phyloP scores from a whole-genome alignment of 352 stramenopile species.

The Thraustotheca clavata region DNA sequence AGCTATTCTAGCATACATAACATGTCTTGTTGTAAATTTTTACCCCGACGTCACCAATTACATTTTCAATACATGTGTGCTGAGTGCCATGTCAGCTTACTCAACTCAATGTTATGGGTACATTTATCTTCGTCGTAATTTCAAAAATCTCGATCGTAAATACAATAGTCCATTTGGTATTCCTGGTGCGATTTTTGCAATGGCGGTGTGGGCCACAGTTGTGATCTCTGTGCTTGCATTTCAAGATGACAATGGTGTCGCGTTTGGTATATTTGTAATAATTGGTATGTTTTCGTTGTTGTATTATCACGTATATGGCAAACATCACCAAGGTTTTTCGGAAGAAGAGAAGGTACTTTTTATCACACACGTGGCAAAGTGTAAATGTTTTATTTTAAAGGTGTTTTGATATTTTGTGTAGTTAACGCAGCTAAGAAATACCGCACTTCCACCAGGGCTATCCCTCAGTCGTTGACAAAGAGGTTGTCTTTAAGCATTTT shows the following conservation, averaged over 20 bases:
- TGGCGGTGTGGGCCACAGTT: constrained; percentile 6
- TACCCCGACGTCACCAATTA: not conserved
- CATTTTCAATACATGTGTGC: constrained; percentile 25
- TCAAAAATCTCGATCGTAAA: constrained; percentile 20
- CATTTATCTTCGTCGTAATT: constrained; percentile 26
- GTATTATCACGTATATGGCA: constrained; percentile 26
- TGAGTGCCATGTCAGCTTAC: constrained; percentile 24
- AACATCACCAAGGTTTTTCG: constrained; percentile 28
- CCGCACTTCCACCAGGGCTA: no score
- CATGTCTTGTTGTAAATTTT: constrained; percentile 25
- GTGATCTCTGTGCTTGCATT: constrained; percentile 24
- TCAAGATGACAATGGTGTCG: constrained; percentile 21
- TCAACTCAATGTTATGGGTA: constrained; percentile 28
- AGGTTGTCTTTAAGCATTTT: no score
- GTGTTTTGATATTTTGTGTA: not conserved
- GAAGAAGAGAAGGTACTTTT: constrained; percentile 31
- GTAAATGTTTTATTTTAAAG: not conserved
- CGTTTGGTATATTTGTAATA: constrained; percentile 13
- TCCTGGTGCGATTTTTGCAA: constrained; percentile 16
- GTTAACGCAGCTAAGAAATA: not conserved
- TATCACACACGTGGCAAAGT: constrained; percentile 27
- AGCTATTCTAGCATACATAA: no score
- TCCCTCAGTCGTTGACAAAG: not conserved
- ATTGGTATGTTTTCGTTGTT: constrained; percentile 13
- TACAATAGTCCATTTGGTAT: constrained; percentile 23